phyloP scores from a whole-genome alignment of 768 basidiomycete genomes.

The Serendipita sp. region DNA sequence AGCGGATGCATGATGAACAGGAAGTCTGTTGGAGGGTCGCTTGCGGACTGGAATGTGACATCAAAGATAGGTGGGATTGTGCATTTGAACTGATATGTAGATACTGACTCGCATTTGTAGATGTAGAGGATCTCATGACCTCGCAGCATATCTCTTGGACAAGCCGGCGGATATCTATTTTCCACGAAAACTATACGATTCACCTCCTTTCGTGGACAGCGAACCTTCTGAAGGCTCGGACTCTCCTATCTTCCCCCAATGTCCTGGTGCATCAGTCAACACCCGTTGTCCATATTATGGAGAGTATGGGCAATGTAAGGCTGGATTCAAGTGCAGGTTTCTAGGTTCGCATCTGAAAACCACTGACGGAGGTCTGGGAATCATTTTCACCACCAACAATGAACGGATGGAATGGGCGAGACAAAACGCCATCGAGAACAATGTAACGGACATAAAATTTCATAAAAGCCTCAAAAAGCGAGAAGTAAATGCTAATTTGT shows the following conservation, averaged over 20 bases:
- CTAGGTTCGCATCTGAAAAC: constrained; percentile 54
- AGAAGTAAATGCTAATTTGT: constrained; percentile 32
- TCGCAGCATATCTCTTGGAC: constrained; percentile 51
- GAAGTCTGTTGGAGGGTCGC: constrained; percentile 74
- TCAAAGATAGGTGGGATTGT: constrained; percentile 41
- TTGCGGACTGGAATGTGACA: constrained; percentile 49
- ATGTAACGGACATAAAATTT: constrained; percentile 41
- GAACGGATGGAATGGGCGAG: constrained; percentile 37
- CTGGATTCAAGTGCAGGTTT: constrained; percentile 84
- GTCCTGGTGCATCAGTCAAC: constrained; percentile 9
- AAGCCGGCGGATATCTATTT: constrained; percentile 61
- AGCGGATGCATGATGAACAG: constrained; percentile 58
- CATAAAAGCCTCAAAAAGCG: constrained; percentile 47
- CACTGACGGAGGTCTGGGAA: constrained; percentile 27
- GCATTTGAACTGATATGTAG: background rate
- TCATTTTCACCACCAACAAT: constrained; percentile 35
- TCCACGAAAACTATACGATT: constrained; percentile 29
- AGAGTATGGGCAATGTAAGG: constrained; percentile 57
- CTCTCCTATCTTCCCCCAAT: constrained; percentile 27
- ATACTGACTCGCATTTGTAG: constrained; percentile 20
- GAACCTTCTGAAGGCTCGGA: constrained; percentile 13
- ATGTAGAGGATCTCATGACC: constrained; percentile 69
- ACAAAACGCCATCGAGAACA: constrained; percentile 42
- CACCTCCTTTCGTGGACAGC: constrained; percentile 34
- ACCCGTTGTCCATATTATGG: constrained; percentile 50